Conservation (phyloP, 1,284 basidiomycete species). For the Melampsora larici-populina region DNA sequence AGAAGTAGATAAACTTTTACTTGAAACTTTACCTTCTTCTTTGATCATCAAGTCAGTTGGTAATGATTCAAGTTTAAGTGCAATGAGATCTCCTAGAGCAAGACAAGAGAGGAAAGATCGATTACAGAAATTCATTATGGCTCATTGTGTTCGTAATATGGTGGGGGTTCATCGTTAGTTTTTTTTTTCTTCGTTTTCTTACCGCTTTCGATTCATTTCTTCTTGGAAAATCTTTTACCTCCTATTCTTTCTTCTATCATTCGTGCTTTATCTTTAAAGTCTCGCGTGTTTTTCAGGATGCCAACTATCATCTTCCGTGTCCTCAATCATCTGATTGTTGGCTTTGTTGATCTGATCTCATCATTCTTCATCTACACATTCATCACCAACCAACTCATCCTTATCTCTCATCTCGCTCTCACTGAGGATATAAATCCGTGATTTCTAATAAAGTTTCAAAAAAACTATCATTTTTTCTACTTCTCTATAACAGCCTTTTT, state of each 20-base stretch:
- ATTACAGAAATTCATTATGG: slow-evolving; percentile 21
- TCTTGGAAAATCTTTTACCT: no score
- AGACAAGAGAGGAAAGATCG: slow-evolving; percentile 25
- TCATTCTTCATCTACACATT: no score
- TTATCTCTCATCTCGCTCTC: neutral
- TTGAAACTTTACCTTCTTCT: slow-evolving; percentile 20
- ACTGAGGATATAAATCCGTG: no score
- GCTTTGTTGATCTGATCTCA: no score
- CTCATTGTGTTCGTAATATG: slow-evolving; percentile 39
- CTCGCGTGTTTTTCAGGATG: no score
- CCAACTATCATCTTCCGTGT: no score
- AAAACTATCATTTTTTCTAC: slow-evolving; percentile 1
- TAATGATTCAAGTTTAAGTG: slow-evolving; percentile 14
- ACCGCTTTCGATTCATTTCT: neutral
- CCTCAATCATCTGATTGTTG: no score
- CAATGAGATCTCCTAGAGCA: slow-evolving; percentile 23
- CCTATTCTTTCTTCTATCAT: no score
- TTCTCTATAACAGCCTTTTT: slow-evolving; percentile 46
- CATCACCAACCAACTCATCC: neutral
- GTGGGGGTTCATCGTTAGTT: slow-evolving; percentile 38
- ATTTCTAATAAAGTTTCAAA: no score
- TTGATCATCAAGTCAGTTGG: slow-evolving; percentile 38
- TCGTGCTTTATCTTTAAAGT: no score
- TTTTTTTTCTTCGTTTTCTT: neutral
- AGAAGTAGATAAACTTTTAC: slow-evolving; percentile 28